phyloP scores from a whole-genome alignment of 2,329 filamentous ascomycete species.

The Aspergillus novofumigatus region DNA sequence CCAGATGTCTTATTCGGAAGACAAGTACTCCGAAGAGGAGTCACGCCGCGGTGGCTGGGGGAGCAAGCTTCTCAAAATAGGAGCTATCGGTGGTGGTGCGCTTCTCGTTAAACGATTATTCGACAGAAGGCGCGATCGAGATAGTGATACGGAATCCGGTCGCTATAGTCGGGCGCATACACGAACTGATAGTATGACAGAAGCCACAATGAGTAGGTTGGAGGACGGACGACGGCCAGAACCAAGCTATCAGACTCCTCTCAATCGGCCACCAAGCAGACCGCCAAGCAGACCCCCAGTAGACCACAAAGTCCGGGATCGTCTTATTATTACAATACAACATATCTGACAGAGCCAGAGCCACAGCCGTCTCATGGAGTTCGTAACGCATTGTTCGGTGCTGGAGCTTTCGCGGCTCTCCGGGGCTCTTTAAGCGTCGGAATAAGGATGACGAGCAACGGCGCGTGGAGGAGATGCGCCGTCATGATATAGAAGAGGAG shows the following conservation, averaged over 20 bases:
- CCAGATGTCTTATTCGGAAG: constrained; percentile 59
- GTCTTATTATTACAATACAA: constrained; percentile 37
- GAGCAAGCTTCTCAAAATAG: constrained; percentile 57
- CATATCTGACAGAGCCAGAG: constrained; percentile 41
- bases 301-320: constrained; percentile 32
- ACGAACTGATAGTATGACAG: constrained; percentile 41
- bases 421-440: constrained; percentile 59
- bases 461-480: constrained; percentile 53
- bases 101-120: constrained; percentile 58
- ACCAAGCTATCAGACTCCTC: constrained; percentile 27
- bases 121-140: constrained; percentile 51
- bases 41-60: constrained; percentile 54
- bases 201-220: constrained; percentile 39
- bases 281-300: constrained; percentile 31
- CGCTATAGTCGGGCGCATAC: constrained; percentile 52
- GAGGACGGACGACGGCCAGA: constrained; percentile 55
- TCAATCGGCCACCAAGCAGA: constrained; percentile 32
- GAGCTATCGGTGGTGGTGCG: constrained; percentile 59
- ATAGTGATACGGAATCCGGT: constrained; percentile 50
- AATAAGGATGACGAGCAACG: constrained; percentile 54
- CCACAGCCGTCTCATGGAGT: constrained; percentile 45
- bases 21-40: constrained; percentile 59
- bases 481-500: constrained; percentile 51
- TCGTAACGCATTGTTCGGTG: constrained; percentile 60
- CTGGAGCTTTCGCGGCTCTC: constrained; percentile 60